Evolutionary conservation across 108 stramenopile species (phyloP).

Genomic region (Skeletonema costatum): DNA sequence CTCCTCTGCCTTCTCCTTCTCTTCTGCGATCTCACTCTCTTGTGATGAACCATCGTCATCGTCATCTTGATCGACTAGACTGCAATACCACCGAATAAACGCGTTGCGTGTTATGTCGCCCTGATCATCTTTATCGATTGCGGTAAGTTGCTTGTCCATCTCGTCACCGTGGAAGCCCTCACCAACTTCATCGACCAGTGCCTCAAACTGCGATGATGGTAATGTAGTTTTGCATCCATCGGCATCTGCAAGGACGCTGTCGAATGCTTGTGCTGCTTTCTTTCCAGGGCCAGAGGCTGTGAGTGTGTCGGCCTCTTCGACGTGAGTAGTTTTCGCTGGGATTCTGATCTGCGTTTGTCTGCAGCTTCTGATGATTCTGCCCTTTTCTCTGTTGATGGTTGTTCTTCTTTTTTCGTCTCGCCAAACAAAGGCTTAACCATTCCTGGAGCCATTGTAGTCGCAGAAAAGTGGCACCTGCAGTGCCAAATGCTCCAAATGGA

Average conservation of each 20-base stretch:
- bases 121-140: slow-evolving; percentile 54
- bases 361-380: background rate
- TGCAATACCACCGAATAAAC: slow-evolving; percentile 77
- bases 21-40: slow-evolving; percentile 68
- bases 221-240: slow-evolving; percentile 32
- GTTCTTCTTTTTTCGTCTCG: background rate
- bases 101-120: slow-evolving; percentile 50
- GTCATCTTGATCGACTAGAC: slow-evolving; percentile 43
- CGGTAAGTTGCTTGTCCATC: slow-evolving; percentile 58
- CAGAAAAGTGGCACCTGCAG: background rate
- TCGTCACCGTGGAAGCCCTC: slow-evolving; percentile 90
- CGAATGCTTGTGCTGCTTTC: slow-evolving; percentile 51
- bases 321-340: background rate
- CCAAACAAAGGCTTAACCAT: slow-evolving; percentile 48
- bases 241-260: slow-evolving; percentile 49
- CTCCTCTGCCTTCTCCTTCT: slow-evolving; percentile 55
- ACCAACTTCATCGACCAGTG: slow-evolving; percentile 73
- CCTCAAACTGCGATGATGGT: slow-evolving; percentile 58
- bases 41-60: slow-evolving; percentile 50
- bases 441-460: background rate
- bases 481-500: slow-evolving; percentile 23
- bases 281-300: slow-evolving; percentile 14
- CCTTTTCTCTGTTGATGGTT: background rate
- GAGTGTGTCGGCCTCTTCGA: background rate
- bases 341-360: background rate